A percentile compares a stretch with the other conserved stretches of the same genome.
Conservation (phyloP, 108 stramenopile species). For the Fragilariopsis cylindrus region DNA sequence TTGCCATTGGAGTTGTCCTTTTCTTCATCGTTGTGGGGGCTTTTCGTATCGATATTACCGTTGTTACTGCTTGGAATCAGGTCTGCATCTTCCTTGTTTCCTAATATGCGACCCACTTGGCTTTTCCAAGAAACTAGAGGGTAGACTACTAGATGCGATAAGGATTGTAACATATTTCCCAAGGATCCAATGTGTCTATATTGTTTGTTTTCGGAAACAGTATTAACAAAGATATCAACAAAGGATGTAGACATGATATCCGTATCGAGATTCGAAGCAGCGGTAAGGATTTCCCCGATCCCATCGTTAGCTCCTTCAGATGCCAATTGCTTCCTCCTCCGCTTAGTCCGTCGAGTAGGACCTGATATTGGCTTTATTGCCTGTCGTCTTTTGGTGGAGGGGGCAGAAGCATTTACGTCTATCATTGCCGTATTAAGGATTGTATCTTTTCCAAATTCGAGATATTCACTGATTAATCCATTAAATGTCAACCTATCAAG, state of each 20-base stretch:
- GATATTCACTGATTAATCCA: conserved; percentile 14
- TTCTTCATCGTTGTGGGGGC: neutral
- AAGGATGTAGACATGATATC: conserved; percentile 14
- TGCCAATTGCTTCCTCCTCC: conserved; percentile 2
- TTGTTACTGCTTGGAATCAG: neutral
- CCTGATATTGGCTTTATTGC: neutral
- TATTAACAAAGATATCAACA: conserved; percentile 19
- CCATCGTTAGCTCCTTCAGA: neutral
- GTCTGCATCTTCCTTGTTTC: conserved; percentile 22
- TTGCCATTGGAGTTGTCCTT: neutral
- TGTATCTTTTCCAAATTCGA: conserved; percentile 29
- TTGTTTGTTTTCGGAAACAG: neutral
- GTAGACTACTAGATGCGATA: conserved; percentile 27
- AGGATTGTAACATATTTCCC: conserved; percentile 24
- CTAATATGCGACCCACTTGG: conserved; percentile 19
- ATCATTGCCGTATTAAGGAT: conserved; percentile 23
- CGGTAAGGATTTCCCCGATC: neutral
- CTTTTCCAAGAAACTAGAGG: conserved; percentile 34
- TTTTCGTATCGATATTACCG: neutral
- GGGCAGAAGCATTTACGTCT: conserved; percentile 21
- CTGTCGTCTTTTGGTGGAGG: conserved; percentile 25
- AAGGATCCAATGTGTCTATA: conserved; percentile 18
- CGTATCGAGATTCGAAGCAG: conserved; percentile 11
- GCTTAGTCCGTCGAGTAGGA: conserved; percentile 26
- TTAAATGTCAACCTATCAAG: conserved; percentile 14